Evolutionary conservation across 2,329 filamentous ascomycete species (phyloP).

Genomic region (Huntiella decipiens): DNA sequence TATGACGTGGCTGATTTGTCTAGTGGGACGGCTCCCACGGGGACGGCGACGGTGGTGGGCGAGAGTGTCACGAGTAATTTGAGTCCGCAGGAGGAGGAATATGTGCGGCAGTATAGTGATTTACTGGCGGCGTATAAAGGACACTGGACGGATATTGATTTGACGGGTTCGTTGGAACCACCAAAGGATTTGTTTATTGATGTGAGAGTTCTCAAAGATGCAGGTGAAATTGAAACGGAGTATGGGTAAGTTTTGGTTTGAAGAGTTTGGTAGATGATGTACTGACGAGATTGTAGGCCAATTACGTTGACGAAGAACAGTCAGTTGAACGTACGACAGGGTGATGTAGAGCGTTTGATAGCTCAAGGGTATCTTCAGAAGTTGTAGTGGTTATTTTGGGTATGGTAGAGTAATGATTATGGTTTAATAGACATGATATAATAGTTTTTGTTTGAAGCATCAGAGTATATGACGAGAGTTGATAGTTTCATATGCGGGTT

Average conservation of each 20-base stretch:
- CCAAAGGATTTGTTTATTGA: constrained; percentile 95
- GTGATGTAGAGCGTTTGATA: constrained; percentile 86
- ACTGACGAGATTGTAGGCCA: constrained; percentile 34
- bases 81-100: constrained; percentile 92
- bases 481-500: background rate
- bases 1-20: constrained; percentile 59
- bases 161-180: constrained; percentile 83
- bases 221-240: constrained; percentile 96
- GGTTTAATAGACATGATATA: background rate
- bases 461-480: background rate
- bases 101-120: constrained; percentile 79
- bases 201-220: constrained; percentile 86
- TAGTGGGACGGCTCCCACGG: constrained; percentile 29
- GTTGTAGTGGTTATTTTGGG: constrained; percentile 23
- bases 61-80: constrained; percentile 40
- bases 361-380: constrained; percentile 89
- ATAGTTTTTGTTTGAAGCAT: background rate
- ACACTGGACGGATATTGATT: constrained; percentile 93
- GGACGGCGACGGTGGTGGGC: constrained; percentile 12
- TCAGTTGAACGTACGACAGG: constrained; percentile 90
- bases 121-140: constrained; percentile 92
- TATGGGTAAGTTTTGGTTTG: constrained; percentile 52
- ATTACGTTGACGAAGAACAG: constrained; percentile 97
- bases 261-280: background rate
- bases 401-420: background rate